phyloP scores from a whole-genome alignment of 345 rosid genomes.

The Schrenkiella parvula region DNA sequence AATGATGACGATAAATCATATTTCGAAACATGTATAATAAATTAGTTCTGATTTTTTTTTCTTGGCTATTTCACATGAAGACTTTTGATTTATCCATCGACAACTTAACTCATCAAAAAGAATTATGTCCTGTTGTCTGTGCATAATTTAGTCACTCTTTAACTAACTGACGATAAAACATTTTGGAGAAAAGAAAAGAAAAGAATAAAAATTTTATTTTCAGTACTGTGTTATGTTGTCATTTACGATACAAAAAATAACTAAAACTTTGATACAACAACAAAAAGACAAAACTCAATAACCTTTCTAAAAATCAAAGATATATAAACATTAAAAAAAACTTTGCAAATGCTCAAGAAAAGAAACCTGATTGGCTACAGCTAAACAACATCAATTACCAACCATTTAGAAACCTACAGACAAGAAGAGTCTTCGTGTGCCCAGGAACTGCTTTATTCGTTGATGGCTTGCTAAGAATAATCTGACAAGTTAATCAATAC shows the following conservation, averaged over 20 bases:
- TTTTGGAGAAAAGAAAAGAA: no score
- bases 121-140: no score
- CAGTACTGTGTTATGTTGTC: neutral
- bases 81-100: no score
- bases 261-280: neutral
- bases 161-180: no score
- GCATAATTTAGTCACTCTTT: no score
- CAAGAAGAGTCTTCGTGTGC: conserved; percentile 10
- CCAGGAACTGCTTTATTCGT: conserved; percentile 24
- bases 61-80: no score
- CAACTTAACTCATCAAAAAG: no score
- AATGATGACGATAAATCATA: no score
- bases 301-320: conserved; percentile 1
- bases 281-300: neutral
- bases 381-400: conserved; percentile 18
- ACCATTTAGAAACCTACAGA: conserved; percentile 17
- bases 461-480: conserved; percentile 13
- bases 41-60: no score
- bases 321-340: conserved; percentile 11
- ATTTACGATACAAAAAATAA: neutral
- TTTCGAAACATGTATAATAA: no score
- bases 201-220: no score
- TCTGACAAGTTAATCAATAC: conserved; percentile 15
- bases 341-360: conserved; percentile 1
- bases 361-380: conserved; percentile 8